A percentile compares a stretch with the other conserved stretches of the same genome.
Evolutionary conservation across 2,329 filamentous ascomycete species (phyloP).

Genomic region (Pseudogymnoascus sp.): DNA sequence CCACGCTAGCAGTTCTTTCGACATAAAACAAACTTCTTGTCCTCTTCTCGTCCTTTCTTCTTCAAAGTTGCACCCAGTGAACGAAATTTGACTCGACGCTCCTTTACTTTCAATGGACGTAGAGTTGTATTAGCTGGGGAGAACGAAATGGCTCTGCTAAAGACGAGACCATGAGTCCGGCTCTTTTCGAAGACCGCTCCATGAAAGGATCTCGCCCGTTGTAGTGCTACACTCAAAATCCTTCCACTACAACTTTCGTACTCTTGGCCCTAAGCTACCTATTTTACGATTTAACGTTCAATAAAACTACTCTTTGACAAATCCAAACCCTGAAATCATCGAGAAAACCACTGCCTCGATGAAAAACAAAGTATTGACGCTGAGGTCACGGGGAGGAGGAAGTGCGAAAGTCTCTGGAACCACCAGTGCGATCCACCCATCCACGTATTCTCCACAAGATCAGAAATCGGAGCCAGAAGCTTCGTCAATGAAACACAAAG

Average conservation of each 20-base stretch:
- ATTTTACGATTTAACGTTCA: background rate
- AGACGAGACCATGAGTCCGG: constrained; percentile 29
- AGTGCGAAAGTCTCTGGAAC: background rate
- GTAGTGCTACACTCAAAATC: constrained; percentile 20
- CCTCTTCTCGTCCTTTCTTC: constrained; percentile 32
- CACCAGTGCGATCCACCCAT: constrained; percentile 11
- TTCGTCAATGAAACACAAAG: background rate
- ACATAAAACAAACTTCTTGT: constrained; percentile 12
- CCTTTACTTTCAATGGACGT: constrained; percentile 39
- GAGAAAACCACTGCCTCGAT: background rate
- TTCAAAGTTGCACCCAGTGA: constrained; percentile 50
- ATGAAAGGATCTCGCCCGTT: constrained; percentile 28
- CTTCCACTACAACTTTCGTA: constrained; percentile 2
- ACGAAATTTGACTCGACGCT: constrained; percentile 52
- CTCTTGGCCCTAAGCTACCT: constrained; percentile 7
- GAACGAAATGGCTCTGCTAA: constrained; percentile 33
- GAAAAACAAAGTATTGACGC: background rate
- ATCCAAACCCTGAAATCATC: background rate
- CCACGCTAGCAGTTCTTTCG: constrained; percentile 18
- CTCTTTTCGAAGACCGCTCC: constrained; percentile 21
- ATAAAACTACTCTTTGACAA: constrained; percentile 5
- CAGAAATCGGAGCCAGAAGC: constrained; percentile 1
- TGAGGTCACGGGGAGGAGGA: background rate
- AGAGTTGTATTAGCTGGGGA: constrained; percentile 49
- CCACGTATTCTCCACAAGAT: constrained; percentile 24